phyloP scores from a whole-genome alignment of 345 rosid genomes.

The Balakata baccata region DNA sequence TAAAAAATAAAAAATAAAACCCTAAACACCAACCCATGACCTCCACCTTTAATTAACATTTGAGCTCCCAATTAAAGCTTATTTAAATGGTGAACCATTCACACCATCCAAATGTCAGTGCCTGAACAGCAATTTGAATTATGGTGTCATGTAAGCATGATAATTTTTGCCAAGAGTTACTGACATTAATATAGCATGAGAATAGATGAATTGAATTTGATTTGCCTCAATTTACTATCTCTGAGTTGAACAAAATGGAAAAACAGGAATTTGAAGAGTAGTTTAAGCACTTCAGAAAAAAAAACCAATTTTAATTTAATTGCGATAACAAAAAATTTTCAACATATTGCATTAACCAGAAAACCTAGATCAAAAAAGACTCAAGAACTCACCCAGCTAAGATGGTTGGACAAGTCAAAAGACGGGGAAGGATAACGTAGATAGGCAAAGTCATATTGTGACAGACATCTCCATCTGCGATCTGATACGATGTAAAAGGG shows the following conservation, averaged over 20 bases:
- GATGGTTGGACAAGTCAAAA: conserved; percentile 76
- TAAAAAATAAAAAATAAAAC: too few species aligned
- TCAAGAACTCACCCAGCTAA: conserved; percentile 86
- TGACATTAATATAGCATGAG: too few species aligned
- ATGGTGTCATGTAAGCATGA: too few species aligned
- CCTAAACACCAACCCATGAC: too few species aligned
- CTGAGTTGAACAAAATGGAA: background rate
- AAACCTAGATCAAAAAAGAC: background rate
- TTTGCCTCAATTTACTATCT: background rate
- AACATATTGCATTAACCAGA: background rate
- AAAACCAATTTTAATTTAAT: background rate
- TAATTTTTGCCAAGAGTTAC: too few species aligned
- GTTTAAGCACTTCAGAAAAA: background rate
- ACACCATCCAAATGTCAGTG: too few species aligned
- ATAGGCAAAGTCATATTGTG: conserved; percentile 64
- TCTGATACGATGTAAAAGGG: conserved; percentile 36
- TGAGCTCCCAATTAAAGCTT: too few species aligned
- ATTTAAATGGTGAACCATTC: too few species aligned
- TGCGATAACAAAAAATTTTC: background rate
- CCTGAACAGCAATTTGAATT: too few species aligned
- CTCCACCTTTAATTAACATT: too few species aligned
- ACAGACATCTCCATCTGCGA: conserved; percentile 93
- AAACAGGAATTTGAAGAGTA: background rate
- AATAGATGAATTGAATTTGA: background rate
- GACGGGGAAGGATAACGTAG: conserved; percentile 77